These are phyloP conservation scores for Hygrophorus pudorinus DNA, from an alignment of 768 basidiomycete species.

Conservation along the genomic window DNA sequence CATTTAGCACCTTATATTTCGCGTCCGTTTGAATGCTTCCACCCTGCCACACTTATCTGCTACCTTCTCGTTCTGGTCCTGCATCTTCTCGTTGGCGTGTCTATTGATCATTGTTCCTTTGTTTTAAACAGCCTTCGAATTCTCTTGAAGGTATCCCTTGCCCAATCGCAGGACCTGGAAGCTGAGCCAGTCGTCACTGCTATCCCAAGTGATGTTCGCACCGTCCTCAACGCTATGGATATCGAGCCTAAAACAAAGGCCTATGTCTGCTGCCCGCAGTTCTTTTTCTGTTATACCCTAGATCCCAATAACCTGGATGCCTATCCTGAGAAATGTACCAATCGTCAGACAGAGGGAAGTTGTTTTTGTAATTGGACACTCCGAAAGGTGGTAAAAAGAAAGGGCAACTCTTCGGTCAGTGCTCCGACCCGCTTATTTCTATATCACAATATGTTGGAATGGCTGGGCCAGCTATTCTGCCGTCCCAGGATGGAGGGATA, in stretches of 20 bases:
- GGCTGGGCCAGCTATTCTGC: slow-evolving; percentile 17
- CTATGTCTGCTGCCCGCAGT: slow-evolving; percentile 18
- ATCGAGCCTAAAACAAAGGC: slow-evolving; percentile 11
- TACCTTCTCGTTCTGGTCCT: slow-evolving; percentile 5
- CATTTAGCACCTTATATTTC: not conserved
- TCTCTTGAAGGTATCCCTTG: not conserved
- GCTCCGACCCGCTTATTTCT: slow-evolving; percentile 11
- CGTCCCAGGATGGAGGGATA: slow-evolving; percentile 16
- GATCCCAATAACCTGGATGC: not conserved
- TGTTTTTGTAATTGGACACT: slow-evolving; percentile 10
- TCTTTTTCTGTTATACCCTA: slow-evolving; percentile 15
- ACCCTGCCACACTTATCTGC: slow-evolving; percentile 4
- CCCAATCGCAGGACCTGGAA: not conserved
- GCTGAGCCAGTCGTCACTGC: not conserved
- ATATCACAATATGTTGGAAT: slow-evolving; percentile 20
- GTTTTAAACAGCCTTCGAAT: not conserved
- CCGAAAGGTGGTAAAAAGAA: not conserved
- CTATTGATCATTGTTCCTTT: slow-evolving; percentile 3
- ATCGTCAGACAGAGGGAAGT: slow-evolving; percentile 10
- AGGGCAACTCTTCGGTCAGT: not conserved
- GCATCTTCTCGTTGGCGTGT: slow-evolving; percentile 6
- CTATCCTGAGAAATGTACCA: slow-evolving; percentile 15
- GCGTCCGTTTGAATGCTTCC: not conserved
- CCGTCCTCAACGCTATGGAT: slow-evolving; percentile 11
- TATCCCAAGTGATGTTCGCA: slow-evolving; percentile 12